Conservation (phyloP, 305 asterid genomes). For the Lippia alba region DNA sequence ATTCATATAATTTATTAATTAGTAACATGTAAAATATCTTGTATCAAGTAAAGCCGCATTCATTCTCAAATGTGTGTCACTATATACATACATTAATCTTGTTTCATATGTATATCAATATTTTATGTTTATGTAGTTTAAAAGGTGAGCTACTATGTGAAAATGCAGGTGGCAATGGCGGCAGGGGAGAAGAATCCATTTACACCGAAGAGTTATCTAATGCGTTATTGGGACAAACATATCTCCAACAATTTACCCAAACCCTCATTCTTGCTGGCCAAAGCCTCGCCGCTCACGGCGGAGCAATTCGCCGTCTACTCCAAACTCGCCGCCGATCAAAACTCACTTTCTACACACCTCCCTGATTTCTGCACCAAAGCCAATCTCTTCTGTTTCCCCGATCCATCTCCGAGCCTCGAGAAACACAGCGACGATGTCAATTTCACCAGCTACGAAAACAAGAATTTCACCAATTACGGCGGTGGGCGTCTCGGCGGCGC, state of each 20-base stretch:
- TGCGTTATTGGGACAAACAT: constrained; percentile 79
- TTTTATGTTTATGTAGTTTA: no score
- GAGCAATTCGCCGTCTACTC: constrained; percentile 60
- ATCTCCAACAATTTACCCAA: constrained; percentile 67
- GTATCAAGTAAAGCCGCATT: no score
- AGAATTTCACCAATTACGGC: constrained; percentile 71
- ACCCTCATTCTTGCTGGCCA: constrained; percentile 64
- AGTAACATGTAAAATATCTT: no score
- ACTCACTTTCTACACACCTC: constrained; percentile 62
- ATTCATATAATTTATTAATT: no score
- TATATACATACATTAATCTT: no score
- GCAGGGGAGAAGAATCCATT: constrained; percentile 53
- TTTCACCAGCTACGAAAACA: constrained; percentile 38
- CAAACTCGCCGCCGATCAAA: constrained; percentile 59
- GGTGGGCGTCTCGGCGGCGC: constrained; percentile 44
- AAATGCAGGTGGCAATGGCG: constrained; percentile 58
- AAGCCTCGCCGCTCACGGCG: constrained; percentile 75
- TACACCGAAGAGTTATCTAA: constrained; percentile 65
- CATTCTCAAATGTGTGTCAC: no score
- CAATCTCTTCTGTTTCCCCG: constrained; percentile 74
- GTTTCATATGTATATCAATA: no score
- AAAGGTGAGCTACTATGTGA: neutral
- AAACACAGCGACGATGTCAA: constrained; percentile 51
- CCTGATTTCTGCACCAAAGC: constrained; percentile 73
- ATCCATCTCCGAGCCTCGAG: constrained; percentile 60